A percentile compares a stretch with the other conserved stretches of the same genome.
Conservation (phyloP, 257 asterid genomes). For the Solanum peruvianum region DNA sequence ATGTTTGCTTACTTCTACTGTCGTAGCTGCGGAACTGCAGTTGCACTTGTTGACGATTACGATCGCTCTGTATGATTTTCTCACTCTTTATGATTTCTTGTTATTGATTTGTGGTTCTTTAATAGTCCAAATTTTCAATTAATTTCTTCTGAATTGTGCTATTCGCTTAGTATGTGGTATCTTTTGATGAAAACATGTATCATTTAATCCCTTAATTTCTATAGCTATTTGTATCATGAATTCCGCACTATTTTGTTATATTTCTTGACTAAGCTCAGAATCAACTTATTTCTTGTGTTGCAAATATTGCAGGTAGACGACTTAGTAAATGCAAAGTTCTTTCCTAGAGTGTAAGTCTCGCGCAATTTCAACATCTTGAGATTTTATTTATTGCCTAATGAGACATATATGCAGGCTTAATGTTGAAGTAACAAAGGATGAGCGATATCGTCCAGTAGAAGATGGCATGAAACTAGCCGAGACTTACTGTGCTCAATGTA, state of each 20-base stretch:
- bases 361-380: background rate
- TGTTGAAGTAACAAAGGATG: background rate
- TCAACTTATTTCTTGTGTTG: background rate
- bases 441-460: background rate
- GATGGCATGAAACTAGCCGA: background rate
- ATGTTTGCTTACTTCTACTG: background rate
- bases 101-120: background rate
- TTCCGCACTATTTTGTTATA: background rate
- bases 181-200: background rate
- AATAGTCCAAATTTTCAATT: background rate
- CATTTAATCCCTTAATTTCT: background rate
- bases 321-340: too few relatives aligned
- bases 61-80: background rate
- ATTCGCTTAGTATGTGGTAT: background rate
- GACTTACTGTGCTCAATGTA: background rate
- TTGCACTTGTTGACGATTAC: background rate
- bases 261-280: background rate
- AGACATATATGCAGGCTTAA: background rate
- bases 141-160: background rate
- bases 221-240: background rate
- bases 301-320: background rate
- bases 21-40: background rate
- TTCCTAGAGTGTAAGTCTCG: background rate
- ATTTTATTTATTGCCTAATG: background rate
- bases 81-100: background rate